phyloP scores from a whole-genome alignment of 164 flowering plant genomes.

The Berberis thunbergii region DNA sequence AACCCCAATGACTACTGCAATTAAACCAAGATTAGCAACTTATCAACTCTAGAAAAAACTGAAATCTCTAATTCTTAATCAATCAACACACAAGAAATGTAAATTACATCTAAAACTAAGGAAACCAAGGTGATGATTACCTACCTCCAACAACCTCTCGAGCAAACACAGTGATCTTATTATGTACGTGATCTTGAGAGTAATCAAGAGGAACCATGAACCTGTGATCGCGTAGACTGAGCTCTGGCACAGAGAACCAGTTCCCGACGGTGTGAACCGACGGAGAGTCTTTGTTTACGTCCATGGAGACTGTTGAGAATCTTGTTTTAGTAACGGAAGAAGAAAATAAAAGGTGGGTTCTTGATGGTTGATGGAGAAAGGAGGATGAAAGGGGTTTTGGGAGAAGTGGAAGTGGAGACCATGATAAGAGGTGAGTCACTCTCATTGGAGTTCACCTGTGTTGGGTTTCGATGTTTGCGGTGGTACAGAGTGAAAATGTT shows the following conservation, averaged over 20 bases:
- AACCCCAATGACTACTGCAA: not conserved
- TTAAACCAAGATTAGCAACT: not conserved
- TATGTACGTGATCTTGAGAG: conserved; percentile 18
- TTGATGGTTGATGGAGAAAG: too few species aligned
- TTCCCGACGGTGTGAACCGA: conserved; percentile 44
- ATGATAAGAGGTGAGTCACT: too few species aligned
- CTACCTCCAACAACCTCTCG: conserved; percentile 99
- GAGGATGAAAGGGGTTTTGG: too few species aligned
- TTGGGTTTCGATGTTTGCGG: too few species aligned
- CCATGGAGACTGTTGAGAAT: conserved; percentile 15
- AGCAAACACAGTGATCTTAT: conserved; percentile 69
- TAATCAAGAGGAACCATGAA: conserved; percentile 92
- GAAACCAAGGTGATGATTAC: conserved; percentile 23
- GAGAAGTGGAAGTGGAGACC: too few species aligned
- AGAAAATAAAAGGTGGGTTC: not conserved
- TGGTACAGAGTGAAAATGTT: too few species aligned
- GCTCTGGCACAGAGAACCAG: conserved; percentile 94
- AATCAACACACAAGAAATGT: not conserved
- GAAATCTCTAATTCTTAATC: not conserved
- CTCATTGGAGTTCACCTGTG: too few species aligned
- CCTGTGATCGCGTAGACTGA: conserved; percentile 78
- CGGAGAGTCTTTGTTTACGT: conserved; percentile 5
- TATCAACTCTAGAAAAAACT: not conserved
- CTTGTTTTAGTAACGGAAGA: not conserved
- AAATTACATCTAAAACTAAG: not conserved